Evolutionary conservation across 768 basidiomycete species (phyloP), one percentile per base, ranked within the genome.

Genomic region (Termitomyces sp.): DNA sequence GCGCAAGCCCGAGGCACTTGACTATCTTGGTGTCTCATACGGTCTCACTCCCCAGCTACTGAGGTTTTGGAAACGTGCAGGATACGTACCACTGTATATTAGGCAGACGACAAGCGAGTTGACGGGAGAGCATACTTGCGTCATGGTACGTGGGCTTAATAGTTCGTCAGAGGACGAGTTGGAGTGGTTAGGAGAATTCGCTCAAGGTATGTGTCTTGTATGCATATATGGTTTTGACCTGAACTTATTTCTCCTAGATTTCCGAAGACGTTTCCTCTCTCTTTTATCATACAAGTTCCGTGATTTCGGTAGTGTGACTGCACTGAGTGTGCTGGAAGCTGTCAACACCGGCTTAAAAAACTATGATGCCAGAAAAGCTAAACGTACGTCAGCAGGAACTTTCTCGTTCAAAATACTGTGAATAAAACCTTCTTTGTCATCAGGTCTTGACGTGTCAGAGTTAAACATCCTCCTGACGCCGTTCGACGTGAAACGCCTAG

Each of bases 11-110:
- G 95, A 98, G 70, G 79, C 75, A 36, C 79, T 99, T 29, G 96
- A 98, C 73, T 99, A 96, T 69, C 79, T 99, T 6, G 96, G 97
- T 49, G 96, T 98, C 3, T 96, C 94, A 14, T 99, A 96, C 71
- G 97, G 97, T 6, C 78, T 99, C 54, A 98, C 96, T 0, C 83
- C 92, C 5, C 88, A 85, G 64, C 80, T 98, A 1, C 82, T 98
- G 45, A 82, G 93, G 62, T 99, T 98, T 79, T 98, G 97, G 97
- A 98, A 98, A 74, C 85, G 94, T 25, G 87, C 89, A 1, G 91
- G 92, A 12, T 99, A 90, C 71, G 83, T 92, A 0, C 97, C 97
- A 0, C 79, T 98, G 14, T 98, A 98, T 69, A 74, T 98, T 36
- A 87, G 96, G 36, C 97, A 98, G 74, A 96, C 94, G 5, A 81